Conservation (phyloP, 371 early-diverging fungal species). For the Mortierella sp. region DNA sequence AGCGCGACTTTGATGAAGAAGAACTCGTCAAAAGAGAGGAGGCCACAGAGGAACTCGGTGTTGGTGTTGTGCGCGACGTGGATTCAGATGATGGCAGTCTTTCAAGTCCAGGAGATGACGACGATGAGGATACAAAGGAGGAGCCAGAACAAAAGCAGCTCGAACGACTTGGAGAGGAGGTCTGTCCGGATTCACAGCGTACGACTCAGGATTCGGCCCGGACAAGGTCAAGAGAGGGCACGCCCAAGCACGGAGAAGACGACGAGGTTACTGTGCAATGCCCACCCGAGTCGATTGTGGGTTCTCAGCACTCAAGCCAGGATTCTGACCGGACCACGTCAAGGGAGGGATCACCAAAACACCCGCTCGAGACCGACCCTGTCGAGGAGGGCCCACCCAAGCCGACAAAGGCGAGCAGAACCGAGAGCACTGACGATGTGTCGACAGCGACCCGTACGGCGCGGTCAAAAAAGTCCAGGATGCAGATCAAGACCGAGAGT, state of each 20-base stretch:
- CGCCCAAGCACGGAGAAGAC: not conserved
- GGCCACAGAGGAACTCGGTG: not conserved
- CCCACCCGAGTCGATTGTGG: not conserved
- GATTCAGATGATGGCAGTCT: not conserved
- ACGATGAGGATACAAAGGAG: not conserved
- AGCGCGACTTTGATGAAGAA: not conserved
- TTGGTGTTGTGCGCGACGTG: not conserved
- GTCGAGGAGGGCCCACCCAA: conserved; percentile 9
- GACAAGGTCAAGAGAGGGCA: not conserved
- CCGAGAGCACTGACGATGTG: conserved; percentile 5
- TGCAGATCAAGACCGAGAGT: not conserved
- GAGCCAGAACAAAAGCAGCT: not conserved
- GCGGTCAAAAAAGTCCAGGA: not conserved
- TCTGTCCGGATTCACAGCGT: conserved; percentile 1
- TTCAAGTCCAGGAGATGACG: not conserved
- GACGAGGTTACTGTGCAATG: not conserved
- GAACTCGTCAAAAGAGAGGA: not conserved
- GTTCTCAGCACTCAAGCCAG: not conserved
- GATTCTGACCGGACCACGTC: not conserved
- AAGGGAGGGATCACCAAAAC: conserved; percentile 30
- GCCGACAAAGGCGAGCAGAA: conserved; percentile 20
- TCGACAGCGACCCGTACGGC: not conserved
- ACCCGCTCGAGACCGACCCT: conserved; percentile 20
- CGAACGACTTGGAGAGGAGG: not conserved
- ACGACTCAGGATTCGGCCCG: not conserved